Conservation (phyloP, 768 basidiomycete species). For the Phylloporus sp. region DNA sequence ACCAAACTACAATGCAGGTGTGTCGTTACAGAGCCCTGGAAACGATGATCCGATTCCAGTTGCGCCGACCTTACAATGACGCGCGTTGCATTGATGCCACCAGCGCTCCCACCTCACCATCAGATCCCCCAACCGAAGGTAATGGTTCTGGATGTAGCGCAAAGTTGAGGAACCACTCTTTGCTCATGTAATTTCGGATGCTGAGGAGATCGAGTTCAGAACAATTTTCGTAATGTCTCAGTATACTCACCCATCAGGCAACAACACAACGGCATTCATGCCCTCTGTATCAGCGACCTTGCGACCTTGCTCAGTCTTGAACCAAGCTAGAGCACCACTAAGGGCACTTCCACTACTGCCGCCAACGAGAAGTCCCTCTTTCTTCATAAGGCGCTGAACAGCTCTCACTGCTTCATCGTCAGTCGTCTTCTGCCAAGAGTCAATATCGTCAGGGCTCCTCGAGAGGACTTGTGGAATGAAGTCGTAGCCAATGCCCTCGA, state of each 20-base stretch:
- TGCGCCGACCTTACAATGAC: not conserved
- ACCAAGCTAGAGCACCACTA: constrained; percentile 71
- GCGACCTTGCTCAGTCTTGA: constrained; percentile 66
- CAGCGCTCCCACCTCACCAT: not conserved
- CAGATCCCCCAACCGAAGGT: constrained; percentile 29
- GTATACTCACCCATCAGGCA: constrained; percentile 79
- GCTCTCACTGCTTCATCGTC: constrained; percentile 80
- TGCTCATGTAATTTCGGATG: constrained; percentile 92
- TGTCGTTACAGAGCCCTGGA: not conserved
- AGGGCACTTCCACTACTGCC: constrained; percentile 90
- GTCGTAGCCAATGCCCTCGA: constrained; percentile 98
- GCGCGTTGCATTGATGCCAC: constrained; percentile 5
- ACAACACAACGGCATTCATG: constrained; percentile 82
- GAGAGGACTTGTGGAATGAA: constrained; percentile 87
- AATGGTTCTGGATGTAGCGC: constrained; percentile 54
- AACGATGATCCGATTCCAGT: not conserved
- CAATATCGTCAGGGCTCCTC: constrained; percentile 53
- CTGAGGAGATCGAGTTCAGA: constrained; percentile 35
- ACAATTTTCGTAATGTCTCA: not conserved
- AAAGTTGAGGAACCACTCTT: constrained; percentile 83
- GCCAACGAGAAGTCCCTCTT: constrained; percentile 87
- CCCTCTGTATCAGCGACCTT: constrained; percentile 62
- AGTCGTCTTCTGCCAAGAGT: constrained; percentile 81
- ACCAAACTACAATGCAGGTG: not conserved
- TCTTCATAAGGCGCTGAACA: constrained; percentile 71